Percentiles rank a stretch among this genome's conserved stretches.
phyloP scores from a whole-genome alignment of 768 basidiomycete species.

The Naematelia encephala region DNA sequence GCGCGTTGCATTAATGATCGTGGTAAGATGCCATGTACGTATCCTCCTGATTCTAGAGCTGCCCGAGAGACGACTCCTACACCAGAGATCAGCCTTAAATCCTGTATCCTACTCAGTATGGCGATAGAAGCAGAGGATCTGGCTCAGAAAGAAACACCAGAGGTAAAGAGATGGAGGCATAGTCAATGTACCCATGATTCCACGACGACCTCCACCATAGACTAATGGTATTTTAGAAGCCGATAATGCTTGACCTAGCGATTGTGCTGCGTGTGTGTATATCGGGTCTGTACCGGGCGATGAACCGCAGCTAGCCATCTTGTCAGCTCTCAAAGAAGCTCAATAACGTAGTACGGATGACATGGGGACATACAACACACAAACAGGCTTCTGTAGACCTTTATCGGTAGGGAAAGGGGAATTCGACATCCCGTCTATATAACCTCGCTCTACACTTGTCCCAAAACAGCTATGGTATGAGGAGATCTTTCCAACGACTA shows the following conservation, averaged over 20 bases:
- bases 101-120: not conserved
- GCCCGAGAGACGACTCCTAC: constrained; percentile 53
- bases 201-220: constrained; percentile 79
- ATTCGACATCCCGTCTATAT: constrained; percentile 4
- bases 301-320: constrained; percentile 62
- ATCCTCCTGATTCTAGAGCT: constrained; percentile 64
- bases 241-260: constrained; percentile 71
- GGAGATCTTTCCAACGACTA: too few species aligned
- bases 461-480: too few species aligned
- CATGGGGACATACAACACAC: constrained; percentile 42
- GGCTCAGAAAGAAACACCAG: not conserved
- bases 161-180: not conserved
- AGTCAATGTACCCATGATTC: constrained; percentile 70
- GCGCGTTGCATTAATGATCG: constrained; percentile 60
- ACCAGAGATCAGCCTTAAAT: too few species aligned
- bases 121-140: too few species aligned
- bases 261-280: constrained; percentile 67
- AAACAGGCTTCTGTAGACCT: constrained; percentile 36
- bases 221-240: constrained; percentile 62
- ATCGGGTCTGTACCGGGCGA: constrained; percentile 63
- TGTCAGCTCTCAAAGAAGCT: not conserved
- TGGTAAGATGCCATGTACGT: constrained; percentile 74
- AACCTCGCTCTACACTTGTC: not conserved
- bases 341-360: not conserved
- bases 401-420: constrained; percentile 27